A percentile compares a stretch with the other conserved stretches of the same genome.
These are phyloP conservation scores for Lyophyllum semitale DNA, from an alignment of 768 basidiomycete genomes.

Conservation along the genomic window DNA sequence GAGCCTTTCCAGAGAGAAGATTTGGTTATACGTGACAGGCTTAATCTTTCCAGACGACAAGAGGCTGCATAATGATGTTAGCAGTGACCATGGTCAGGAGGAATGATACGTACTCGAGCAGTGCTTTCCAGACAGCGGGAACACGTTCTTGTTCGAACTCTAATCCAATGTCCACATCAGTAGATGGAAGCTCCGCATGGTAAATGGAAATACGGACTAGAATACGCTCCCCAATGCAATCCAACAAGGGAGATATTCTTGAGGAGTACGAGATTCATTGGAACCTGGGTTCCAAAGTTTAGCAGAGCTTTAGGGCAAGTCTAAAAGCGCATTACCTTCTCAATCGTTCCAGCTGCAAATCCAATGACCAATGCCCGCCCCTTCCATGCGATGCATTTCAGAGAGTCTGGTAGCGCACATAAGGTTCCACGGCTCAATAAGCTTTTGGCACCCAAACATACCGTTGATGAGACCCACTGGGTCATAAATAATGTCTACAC, in stretches of 20 bases:
- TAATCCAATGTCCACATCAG: constrained; percentile 24
- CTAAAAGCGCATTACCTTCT: constrained; percentile 55
- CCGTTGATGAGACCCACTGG: constrained; percentile 82
- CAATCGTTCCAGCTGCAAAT: constrained; percentile 83
- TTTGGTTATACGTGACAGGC: constrained; percentile 69
- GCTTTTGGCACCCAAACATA: constrained; percentile 21
- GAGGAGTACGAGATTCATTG: constrained; percentile 79
- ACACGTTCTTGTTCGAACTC: constrained; percentile 67
- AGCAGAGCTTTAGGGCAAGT: constrained; percentile 18
- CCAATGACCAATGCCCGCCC: constrained; percentile 93
- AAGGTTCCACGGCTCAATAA: neutral
- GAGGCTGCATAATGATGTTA: constrained; percentile 43
- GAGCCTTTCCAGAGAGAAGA: constrained; percentile 70
- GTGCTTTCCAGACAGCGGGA: constrained; percentile 69
- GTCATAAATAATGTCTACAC: constrained; percentile 86
- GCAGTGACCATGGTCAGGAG: neutral
- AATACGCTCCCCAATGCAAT: constrained; percentile 85
- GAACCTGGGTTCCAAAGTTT: constrained; percentile 52
- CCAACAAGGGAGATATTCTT: constrained; percentile 88
- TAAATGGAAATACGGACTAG: constrained; percentile 43
- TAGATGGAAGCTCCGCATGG: no score
- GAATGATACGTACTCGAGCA: constrained; percentile 54
- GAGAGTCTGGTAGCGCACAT: constrained; percentile 50
- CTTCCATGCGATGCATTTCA: constrained; percentile 96
- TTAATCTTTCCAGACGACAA: constrained; percentile 63